phyloP scores from a whole-genome alignment of 108 stramenopile genomes.

The Nannochloropsis salina region DNA sequence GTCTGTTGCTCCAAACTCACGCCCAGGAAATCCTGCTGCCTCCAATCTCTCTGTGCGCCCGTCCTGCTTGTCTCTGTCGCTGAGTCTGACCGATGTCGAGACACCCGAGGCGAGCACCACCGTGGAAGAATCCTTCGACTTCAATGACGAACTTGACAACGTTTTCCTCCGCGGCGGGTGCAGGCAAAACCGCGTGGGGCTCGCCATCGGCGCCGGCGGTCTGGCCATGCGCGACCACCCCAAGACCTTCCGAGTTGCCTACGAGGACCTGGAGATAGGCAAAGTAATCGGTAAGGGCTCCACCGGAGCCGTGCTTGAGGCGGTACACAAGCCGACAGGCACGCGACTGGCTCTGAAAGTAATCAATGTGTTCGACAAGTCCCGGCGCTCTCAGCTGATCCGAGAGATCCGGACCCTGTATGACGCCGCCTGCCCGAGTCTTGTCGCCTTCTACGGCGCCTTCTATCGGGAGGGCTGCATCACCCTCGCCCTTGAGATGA shows the following conservation, averaged over 20 bases:
- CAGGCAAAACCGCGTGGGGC: background rate
- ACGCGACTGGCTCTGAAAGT: slow-evolving; percentile 55
- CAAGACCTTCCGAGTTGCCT: slow-evolving; percentile 42
- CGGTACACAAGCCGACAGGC: slow-evolving; percentile 41
- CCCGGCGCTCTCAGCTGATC: slow-evolving; percentile 57
- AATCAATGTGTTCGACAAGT: slow-evolving; percentile 58
- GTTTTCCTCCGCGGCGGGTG: background rate
- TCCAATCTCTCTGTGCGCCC: background rate
- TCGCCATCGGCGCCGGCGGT: slow-evolving; percentile 25
- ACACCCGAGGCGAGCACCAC: background rate
- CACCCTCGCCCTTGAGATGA: slow-evolving; percentile 61
- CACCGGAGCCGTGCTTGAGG: slow-evolving; percentile 50
- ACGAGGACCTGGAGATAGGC: slow-evolving; percentile 57
- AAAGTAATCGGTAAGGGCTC: slow-evolving; percentile 53
- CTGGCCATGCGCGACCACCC: slow-evolving; percentile 34
- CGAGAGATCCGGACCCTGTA: slow-evolving; percentile 60
- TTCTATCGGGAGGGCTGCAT: slow-evolving; percentile 61
- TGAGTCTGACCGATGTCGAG: background rate
- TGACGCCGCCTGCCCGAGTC: slow-evolving; percentile 52
- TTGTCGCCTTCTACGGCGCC: slow-evolving; percentile 60
- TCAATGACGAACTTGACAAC: slow-evolving; percentile 34
- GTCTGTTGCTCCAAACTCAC: too few species aligned
- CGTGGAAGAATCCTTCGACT: slow-evolving; percentile 33
- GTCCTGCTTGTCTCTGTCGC: background rate
- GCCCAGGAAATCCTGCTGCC: too few species aligned